Percentiles rank a stretch among this genome's conserved stretches.
phyloP scores from a whole-genome alignment of 2,329 filamentous ascomycete genomes.

The Colletotrichum camelliae region DNA sequence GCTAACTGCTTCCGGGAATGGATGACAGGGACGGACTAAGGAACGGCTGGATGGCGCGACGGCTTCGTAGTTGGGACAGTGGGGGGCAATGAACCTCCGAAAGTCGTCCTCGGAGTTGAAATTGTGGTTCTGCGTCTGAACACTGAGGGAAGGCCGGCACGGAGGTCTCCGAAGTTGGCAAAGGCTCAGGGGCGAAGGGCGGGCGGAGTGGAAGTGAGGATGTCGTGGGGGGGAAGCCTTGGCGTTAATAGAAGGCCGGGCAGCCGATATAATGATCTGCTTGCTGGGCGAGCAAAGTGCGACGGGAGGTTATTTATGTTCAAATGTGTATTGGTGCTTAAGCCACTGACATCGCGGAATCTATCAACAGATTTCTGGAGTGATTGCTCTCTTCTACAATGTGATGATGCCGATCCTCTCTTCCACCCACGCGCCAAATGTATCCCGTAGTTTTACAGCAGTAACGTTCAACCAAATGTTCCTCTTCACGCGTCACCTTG shows the following conservation, averaged over 20 bases:
- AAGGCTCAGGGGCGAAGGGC: neutral
- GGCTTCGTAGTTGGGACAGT: neutral
- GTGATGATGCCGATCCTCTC: neutral
- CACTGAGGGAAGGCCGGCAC: neutral
- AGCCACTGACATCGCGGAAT: slow-evolving; percentile 1
- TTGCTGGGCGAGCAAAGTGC: neutral
- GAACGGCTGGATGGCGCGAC: neutral
- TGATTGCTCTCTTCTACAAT: neutral
- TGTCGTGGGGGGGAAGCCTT: neutral
- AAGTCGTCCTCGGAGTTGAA: neutral
- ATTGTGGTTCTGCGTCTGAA: neutral
- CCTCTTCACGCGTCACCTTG: slow-evolving; percentile 3
- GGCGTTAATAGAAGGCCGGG: neutral
- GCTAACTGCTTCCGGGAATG: slow-evolving; percentile 1
- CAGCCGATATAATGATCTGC: neutral
- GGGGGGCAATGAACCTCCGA: neutral
- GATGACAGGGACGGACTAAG: neutral
- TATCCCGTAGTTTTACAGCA: slow-evolving; percentile 7
- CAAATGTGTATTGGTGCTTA: neutral
- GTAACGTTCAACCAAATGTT: neutral
- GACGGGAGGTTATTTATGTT: neutral
- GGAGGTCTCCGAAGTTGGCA: neutral
- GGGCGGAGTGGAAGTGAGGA: neutral
- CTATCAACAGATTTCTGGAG: slow-evolving; percentile 7
- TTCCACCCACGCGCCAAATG: neutral